Evolutionary conservation across 352 stramenopile genomes (phyloP).

Genomic region (Pythium rhizo-oryzae): DNA sequence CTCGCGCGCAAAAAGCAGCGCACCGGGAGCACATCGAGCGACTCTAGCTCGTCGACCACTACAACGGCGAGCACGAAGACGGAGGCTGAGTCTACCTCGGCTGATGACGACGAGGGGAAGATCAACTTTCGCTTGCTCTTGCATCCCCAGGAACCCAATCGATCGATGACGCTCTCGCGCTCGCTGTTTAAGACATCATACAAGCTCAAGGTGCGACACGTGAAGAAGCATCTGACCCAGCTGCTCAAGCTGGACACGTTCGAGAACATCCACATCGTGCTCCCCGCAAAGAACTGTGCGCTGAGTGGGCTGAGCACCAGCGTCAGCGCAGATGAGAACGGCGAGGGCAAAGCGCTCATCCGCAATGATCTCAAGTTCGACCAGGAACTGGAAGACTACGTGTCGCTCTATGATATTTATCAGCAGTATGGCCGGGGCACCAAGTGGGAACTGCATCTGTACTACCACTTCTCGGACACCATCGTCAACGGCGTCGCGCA

Average conservation of each 20-base stretch:
- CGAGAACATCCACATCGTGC: conserved; percentile 61
- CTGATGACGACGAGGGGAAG: conserved; percentile 27
- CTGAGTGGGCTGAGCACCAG: conserved; percentile 45
- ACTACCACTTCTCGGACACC: conserved; percentile 78
- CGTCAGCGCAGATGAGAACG: conserved; percentile 11
- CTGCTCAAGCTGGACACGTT: conserved; percentile 50
- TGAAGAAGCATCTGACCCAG: conserved; percentile 69
- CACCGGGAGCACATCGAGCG: neutral
- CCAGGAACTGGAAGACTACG: conserved; percentile 72
- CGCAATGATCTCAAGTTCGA: conserved; percentile 74
- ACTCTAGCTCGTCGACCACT: conserved; percentile 4
- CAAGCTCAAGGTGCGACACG: conserved; percentile 67
- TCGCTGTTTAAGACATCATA: conserved; percentile 65
- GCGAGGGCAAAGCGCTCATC: conserved; percentile 21
- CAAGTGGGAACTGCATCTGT: conserved; percentile 67
- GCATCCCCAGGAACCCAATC: conserved; percentile 48
- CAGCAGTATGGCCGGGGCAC: conserved; percentile 75
- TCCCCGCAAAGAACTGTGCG: conserved; percentile 53
- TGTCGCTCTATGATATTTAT: conserved; percentile 82
- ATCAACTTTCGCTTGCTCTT: conserved; percentile 69
- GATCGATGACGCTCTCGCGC: conserved; percentile 42
- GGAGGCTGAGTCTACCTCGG: neutral
- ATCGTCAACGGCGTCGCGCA: conserved; percentile 72
- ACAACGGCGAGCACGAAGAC: neutral
- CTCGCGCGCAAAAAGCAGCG: conserved; percentile 41